phyloP scores from a whole-genome alignment of 805 yeast genomes.

The Priceomyces melissophilus region DNA sequence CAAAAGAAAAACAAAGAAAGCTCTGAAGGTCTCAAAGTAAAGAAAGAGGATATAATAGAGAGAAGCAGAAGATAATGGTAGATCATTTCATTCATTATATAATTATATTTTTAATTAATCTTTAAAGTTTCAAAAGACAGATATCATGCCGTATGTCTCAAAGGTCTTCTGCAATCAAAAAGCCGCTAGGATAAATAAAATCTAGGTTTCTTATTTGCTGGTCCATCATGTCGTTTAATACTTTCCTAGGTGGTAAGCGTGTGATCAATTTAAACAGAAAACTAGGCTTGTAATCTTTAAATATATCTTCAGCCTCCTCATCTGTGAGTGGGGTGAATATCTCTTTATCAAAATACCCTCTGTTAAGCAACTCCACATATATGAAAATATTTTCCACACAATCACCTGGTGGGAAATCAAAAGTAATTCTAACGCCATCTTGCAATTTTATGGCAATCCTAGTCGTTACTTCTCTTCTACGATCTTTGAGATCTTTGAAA shows the following conservation, averaged over 20 bases:
- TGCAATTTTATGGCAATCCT: conserved; percentile 68
- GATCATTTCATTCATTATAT: not conserved
- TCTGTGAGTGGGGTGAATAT: conserved; percentile 17
- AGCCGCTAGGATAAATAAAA: conserved; percentile 40
- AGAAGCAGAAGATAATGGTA: not conserved
- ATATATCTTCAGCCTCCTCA: conserved; percentile 19
- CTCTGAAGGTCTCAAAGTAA: conserved; percentile 30
- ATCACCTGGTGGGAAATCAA: conserved; percentile 27
- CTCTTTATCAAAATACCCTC: conserved; percentile 35
- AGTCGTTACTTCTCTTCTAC: conserved; percentile 32
- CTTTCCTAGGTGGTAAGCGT: conserved; percentile 36
- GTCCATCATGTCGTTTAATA: conserved; percentile 22
- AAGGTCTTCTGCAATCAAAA: conserved; percentile 57
- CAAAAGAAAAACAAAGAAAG: conserved; percentile 66
- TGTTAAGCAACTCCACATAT: conserved; percentile 34
- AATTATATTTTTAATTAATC: too few species aligned
- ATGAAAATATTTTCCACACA: conserved; percentile 29
- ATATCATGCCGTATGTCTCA: not conserved
- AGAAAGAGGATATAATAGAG: not conserved
- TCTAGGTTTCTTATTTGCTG: conserved; percentile 59
- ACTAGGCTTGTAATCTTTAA: conserved; percentile 20
- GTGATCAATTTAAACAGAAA: conserved; percentile 32
- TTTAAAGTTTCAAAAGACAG: not conserved
- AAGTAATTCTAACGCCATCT: conserved; percentile 54
- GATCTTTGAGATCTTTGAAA: conserved; percentile 16